These are phyloP conservation scores for Phytophthora pseudosyringae DNA, from an alignment of 352 stramenopile species.

Conservation along the genomic window DNA sequence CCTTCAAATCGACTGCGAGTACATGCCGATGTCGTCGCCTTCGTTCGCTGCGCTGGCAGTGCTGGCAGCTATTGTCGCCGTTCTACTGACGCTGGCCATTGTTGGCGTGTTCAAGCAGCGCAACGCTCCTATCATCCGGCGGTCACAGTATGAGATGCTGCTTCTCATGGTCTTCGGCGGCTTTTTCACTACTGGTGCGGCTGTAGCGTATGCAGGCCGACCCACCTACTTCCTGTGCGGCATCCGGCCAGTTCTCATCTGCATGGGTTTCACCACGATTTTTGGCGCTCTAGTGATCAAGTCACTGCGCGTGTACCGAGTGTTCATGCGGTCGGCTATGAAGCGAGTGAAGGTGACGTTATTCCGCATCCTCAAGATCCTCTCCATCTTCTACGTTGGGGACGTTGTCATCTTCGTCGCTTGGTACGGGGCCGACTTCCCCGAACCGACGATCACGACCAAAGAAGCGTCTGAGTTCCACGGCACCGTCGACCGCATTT, in stretches of 20 bases:
- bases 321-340: constrained; percentile 54
- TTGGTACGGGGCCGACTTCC: constrained; percentile 47
- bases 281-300: constrained; percentile 59
- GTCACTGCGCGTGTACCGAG: constrained; percentile 60
- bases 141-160: constrained; percentile 56
- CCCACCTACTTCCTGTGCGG: constrained; percentile 39
- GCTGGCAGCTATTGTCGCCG: constrained; percentile 20
- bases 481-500: constrained; percentile 34
- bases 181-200: constrained; percentile 41
- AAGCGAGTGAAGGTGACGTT: constrained; percentile 50
- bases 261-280: constrained; percentile 49
- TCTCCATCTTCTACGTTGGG: constrained; percentile 39
- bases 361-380: constrained; percentile 47
- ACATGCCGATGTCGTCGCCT: constrained; percentile 35
- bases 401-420: constrained; percentile 48
- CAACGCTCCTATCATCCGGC: constrained; percentile 48
- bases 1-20: constrained; percentile 49
- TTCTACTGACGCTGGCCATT: constrained; percentile 22
- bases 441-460: constrained; percentile 27
- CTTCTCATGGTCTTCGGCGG: constrained; percentile 47
- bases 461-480: constrained; percentile 33
- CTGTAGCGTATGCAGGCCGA: constrained; percentile 39
- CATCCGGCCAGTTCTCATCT: constrained; percentile 42
- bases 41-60: constrained; percentile 24
- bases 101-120: constrained; percentile 40